phyloP scores from a whole-genome alignment of 2,329 filamentous ascomycete genomes.

The Hypocrella siamensis region DNA sequence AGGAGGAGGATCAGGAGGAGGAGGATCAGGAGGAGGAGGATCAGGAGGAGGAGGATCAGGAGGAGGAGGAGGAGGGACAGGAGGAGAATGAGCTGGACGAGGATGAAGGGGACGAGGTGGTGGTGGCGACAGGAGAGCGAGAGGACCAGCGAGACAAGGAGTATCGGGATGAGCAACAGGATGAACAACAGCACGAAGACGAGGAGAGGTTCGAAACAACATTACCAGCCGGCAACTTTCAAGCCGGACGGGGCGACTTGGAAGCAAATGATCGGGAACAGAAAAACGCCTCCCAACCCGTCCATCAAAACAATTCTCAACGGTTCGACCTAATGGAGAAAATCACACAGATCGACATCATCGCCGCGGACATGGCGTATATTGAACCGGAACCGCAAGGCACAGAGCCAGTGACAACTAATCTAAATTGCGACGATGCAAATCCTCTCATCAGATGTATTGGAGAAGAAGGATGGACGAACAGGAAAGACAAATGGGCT shows the following conservation, averaged over 20 bases:
- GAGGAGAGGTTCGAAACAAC: too few relatives aligned
- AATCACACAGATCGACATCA: neutral
- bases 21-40: neutral
- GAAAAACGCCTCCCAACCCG: neutral
- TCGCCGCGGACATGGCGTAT: slow-evolving; percentile 1
- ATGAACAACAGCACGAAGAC: too few relatives aligned
- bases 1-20: too few relatives aligned
- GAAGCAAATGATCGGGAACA: too few relatives aligned
- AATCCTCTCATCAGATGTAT: slow-evolving; percentile 1
- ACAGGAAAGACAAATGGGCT: slow-evolving; percentile 1
- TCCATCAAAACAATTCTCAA: neutral
- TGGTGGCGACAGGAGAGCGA: too few relatives aligned
- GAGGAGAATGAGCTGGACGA: too few relatives aligned
- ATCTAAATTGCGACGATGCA: neutral
- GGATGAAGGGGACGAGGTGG: too few relatives aligned
- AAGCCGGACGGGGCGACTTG: too few relatives aligned
- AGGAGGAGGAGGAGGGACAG: neutral
- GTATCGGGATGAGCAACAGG: too few relatives aligned
- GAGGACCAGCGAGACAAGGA: too few relatives aligned
- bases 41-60: neutral
- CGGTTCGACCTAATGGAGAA: slow-evolving; percentile 1
- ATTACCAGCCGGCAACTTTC: too few relatives aligned
- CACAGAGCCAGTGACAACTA: neutral
- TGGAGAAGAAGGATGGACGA: slow-evolving; percentile 2
- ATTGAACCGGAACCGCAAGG: slow-evolving; percentile 2